Percentiles rank a stretch among this genome's conserved stretches.
Evolutionary conservation across 148 eudicot species (phyloP).

Genomic region (Dysphania ambrosioides): DNA sequence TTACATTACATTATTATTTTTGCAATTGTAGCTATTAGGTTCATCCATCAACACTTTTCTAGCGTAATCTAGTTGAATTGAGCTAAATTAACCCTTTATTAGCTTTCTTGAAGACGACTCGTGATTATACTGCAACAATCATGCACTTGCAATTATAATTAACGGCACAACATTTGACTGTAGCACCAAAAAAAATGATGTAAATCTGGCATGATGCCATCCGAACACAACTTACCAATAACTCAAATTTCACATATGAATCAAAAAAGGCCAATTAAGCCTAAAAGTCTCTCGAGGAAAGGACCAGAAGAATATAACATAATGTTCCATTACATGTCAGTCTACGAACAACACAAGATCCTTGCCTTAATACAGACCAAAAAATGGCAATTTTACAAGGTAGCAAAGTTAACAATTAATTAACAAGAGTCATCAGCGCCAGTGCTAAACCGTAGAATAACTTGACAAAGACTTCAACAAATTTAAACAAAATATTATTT

Average conservation of each 20-base stretch:
- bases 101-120: too few species aligned
- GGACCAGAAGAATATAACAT: constrained; percentile 7
- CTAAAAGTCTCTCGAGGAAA: neutral
- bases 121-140: too few species aligned
- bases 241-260: neutral
- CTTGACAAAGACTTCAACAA: constrained; percentile 26
- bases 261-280: constrained; percentile 3
- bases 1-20: too few species aligned
- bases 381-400: constrained; percentile 40
- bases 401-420: constrained; percentile 28
- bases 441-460: constrained; percentile 23
- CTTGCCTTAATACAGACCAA: constrained; percentile 32
- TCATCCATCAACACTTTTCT: too few species aligned
- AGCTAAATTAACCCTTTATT: too few species aligned
- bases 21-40: too few species aligned
- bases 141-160: too few species aligned
- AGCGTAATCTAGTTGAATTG: too few species aligned
- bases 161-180: too few species aligned
- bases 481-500: constrained; percentile 30
- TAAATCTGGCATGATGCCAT: neutral
- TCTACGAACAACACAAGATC: constrained; percentile 32
- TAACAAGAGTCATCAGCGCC: constrained; percentile 21
- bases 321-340: constrained; percentile 26
- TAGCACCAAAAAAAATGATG: neutral
- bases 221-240: neutral